Evolutionary conservation across 2,329 filamentous ascomycete genomes (phyloP).

Genomic region (Monosporascus cannonballus): DNA sequence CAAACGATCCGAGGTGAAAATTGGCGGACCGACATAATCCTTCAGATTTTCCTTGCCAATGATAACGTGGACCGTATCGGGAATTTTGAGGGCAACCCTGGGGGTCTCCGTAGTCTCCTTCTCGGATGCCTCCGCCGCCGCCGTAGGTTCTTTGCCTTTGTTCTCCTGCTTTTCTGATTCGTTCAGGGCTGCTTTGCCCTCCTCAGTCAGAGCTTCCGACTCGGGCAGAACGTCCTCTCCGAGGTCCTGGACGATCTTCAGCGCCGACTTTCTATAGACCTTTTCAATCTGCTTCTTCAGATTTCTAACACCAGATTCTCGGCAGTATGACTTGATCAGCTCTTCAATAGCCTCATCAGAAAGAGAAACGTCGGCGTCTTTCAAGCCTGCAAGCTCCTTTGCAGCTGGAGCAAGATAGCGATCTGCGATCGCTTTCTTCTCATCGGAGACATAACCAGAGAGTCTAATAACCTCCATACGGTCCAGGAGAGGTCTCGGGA

Average conservation of each 20-base stretch:
- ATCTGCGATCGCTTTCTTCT: constrained; percentile 98
- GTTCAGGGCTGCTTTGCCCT: constrained; percentile 72
- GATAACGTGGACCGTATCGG: constrained; percentile 76
- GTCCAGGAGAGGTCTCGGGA: constrained; percentile 86
- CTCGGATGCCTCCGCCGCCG: constrained; percentile 35
- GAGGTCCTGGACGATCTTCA: constrained; percentile 94
- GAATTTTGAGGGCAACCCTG: constrained; percentile 72
- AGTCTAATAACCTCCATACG: constrained; percentile 97
- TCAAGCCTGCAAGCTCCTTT: constrained; percentile 87
- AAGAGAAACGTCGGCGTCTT: constrained; percentile 84
- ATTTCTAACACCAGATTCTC: constrained; percentile 94
- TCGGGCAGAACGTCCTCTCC: constrained; percentile 80
- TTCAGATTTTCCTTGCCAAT: constrained; percentile 89
- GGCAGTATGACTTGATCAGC: constrained; percentile 96
- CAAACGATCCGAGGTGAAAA: constrained; percentile 91
- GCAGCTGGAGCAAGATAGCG: constrained; percentile 87
- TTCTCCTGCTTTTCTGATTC: constrained; percentile 66
- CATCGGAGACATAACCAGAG: constrained; percentile 93
- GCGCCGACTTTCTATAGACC: constrained; percentile 91
- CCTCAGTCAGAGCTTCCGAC: constrained; percentile 73
- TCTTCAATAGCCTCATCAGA: constrained; percentile 86
- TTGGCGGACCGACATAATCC: constrained; percentile 91
- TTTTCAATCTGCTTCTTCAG: constrained; percentile 99
- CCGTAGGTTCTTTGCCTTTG: constrained; percentile 25
- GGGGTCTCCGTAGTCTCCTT: constrained; percentile 66